Percentiles rank a stretch among this genome's conserved stretches.
Evolutionary conservation across 2,329 filamentous ascomycete species (phyloP).

Genomic region (Pseudogymnoascus sp.): DNA sequence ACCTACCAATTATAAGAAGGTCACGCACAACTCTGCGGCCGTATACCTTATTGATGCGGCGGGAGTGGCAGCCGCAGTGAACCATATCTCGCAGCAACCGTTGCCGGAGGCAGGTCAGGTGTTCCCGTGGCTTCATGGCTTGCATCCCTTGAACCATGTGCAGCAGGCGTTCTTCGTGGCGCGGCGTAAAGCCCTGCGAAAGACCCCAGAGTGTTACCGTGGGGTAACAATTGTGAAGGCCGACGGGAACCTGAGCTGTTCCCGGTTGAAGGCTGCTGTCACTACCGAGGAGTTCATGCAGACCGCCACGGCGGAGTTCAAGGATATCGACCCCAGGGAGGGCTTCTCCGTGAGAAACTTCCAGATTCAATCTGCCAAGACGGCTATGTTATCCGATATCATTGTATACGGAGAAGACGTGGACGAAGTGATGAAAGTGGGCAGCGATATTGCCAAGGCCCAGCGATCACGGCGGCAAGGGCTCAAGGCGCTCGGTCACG

Average conservation of each 20-base stretch:
- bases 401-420: constrained; percentile 78
- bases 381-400: constrained; percentile 82
- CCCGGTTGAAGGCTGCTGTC: constrained; percentile 81
- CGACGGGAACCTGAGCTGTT: constrained; percentile 64
- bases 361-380: constrained; percentile 87
- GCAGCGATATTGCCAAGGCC: constrained; percentile 62
- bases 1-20: constrained; percentile 52
- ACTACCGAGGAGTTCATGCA: constrained; percentile 72
- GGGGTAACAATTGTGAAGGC: constrained; percentile 83
- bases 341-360: constrained; percentile 97
- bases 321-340: constrained; percentile 76
- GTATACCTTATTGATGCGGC: constrained; percentile 66
- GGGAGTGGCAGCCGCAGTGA: constrained; percentile 63
- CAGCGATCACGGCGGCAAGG: constrained; percentile 49
- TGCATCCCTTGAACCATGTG: constrained; percentile 81
- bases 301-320: constrained; percentile 52
- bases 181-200: constrained; percentile 61
- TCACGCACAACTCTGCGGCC: constrained; percentile 40
- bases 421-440: constrained; percentile 53
- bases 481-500: constrained; percentile 31
- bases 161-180: constrained; percentile 86
- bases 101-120: constrained; percentile 78
- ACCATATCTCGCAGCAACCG: constrained; percentile 69
- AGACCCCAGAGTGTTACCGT: constrained; percentile 67
- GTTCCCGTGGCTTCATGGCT: constrained; percentile 92